Conservation (phyloP, 2,329 filamentous ascomycete genomes). For the Zasmidium cellare region DNA sequence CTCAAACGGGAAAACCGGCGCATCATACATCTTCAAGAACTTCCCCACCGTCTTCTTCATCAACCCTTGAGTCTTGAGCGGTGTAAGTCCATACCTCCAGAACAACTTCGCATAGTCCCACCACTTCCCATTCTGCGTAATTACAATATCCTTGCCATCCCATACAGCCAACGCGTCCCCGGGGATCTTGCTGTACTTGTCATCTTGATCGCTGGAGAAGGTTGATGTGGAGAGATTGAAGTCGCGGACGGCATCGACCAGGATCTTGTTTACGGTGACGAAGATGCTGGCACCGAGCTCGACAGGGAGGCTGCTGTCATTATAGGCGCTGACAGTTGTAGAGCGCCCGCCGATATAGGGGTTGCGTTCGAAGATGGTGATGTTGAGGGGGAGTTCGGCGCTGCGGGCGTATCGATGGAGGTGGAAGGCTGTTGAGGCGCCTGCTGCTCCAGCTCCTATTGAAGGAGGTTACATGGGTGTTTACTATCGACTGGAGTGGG, state of each 20-base stretch:
- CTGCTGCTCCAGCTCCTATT: conserved; percentile 82
- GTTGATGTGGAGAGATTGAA: conserved; percentile 64
- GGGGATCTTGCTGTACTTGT: conserved; percentile 47
- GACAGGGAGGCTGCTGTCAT: conserved; percentile 65
- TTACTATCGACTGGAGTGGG: no score
- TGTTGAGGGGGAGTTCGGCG: conserved; percentile 64
- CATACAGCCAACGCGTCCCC: conserved; percentile 72
- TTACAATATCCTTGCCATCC: conserved; percentile 76
- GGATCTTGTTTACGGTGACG: conserved; percentile 77
- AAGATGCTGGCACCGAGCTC: conserved; percentile 94
- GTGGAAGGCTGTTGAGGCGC: conserved; percentile 83
- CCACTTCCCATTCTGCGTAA: conserved; percentile 68
- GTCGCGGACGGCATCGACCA: conserved; percentile 68
- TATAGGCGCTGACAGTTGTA: conserved; percentile 77
- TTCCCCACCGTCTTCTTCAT: conserved; percentile 69
- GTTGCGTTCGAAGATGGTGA: conserved; percentile 85
- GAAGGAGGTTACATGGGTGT: no score
- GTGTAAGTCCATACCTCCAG: conserved; percentile 82
- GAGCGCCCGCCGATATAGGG: conserved; percentile 79
- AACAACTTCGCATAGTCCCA: conserved; percentile 78
- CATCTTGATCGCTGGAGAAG: conserved; percentile 1
- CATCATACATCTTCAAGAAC: conserved; percentile 79
- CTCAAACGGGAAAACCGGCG: conserved; percentile 79
- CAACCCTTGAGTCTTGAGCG: conserved; percentile 69
- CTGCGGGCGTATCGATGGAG: conserved; percentile 69